Evolutionary conservation across 2,329 filamentous ascomycete species (phyloP), one percentile per base, ranked within the genome.

Genomic region (Scleromitrula shiraiana): DNA sequence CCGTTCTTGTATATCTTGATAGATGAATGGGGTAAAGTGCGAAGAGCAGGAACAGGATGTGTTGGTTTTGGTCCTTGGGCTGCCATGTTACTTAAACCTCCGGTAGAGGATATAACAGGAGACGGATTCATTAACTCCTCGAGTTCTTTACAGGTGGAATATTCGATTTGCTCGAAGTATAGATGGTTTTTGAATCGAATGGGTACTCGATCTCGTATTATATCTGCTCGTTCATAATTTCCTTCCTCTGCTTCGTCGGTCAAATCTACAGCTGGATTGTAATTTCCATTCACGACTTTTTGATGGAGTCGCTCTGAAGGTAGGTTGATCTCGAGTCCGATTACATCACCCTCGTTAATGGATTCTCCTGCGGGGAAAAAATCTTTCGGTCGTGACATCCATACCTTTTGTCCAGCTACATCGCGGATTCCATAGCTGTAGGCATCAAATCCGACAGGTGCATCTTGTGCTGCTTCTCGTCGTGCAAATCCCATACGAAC

Each of bases 1-100:
- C 93, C 93, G 59, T 98, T 98, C 64, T 95, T 95, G 74, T 93
- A 97, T 35, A 97, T 74, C 51, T 84, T 86, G 62, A 98, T 90
- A 58, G 78, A 82, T 2, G 88, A 95, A 45, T 86, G 82, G 0
- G 94, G 93, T 3, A 97, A 72, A 1, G 89, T 95, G 39, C 91
- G 83, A 19, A 97, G 71, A n/a, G 85, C 78, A 0, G 88, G 78
- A 10, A 78, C 69, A 3, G 78, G 72, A 62, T 93, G 89, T 60
- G 82, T 89, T 43, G 80, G 83, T 62, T 80, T 82, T 42, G 85
- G 87, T 9, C 74, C 60, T 17, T 77, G 75, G 45, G 68, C 65
- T 41, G 62, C 52, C n/a, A n/a, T n/a, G 35, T 67, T 62, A n/a
- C 54, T 59, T 32, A 65, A 53, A 30, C 57, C 60, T 19, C 60